Base-by-base conservation (phyloP, 2,329 filamentous ascomycete genomes). In the Paraphaeosphaeria minitans region DNA sequence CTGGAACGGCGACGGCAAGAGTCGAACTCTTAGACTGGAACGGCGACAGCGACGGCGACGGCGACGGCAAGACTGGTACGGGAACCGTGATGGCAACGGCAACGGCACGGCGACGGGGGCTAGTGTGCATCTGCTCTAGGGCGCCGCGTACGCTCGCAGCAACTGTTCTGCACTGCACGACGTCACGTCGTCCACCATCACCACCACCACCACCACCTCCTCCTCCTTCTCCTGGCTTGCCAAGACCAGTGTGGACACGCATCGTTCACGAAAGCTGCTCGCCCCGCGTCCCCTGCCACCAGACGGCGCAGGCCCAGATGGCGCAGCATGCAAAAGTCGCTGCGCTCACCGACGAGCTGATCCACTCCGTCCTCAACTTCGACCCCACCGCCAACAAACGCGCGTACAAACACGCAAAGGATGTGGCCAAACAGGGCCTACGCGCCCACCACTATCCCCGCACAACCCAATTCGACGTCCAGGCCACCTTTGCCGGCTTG, bases 331-430 rank as follows among this genome's bases (percentile, higher is more conserved):
- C 88, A 63, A 84, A 82, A 71, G 77, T 93, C 56, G 84, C 82
- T 49, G 80, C 83, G 56, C 81, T 93, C 67, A 87, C 86, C 1
- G 89, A 91, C 61, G 87, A 92, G 71, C 84, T 97, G 33, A 83
- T 96, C 60, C 82, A 84, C 42, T 81, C 84, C 43, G 79, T 93
- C 60, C 83, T 87, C 13, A 82, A 81, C n/a, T 79, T 83, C 56
- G 68, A 74, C 49, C 69, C 69, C 2, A 63, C 65, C 5, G 65
- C 66, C n/a, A 72, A 75, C 66, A 68, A 51, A 59, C 66, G 71
- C 45, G 71, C 70, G 41, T 78, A 79, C 71, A 74, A 66, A 60
- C 66, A 72, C 27, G 67, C 75, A 37, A 77, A 71, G 62, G 78
- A 80, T 13, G 63, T 74, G 22, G 77, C 79, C n/a, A 62, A 75